Evolutionary conservation across 768 basidiomycete species (phyloP).

Genomic region (Termitomyces sp.): DNA sequence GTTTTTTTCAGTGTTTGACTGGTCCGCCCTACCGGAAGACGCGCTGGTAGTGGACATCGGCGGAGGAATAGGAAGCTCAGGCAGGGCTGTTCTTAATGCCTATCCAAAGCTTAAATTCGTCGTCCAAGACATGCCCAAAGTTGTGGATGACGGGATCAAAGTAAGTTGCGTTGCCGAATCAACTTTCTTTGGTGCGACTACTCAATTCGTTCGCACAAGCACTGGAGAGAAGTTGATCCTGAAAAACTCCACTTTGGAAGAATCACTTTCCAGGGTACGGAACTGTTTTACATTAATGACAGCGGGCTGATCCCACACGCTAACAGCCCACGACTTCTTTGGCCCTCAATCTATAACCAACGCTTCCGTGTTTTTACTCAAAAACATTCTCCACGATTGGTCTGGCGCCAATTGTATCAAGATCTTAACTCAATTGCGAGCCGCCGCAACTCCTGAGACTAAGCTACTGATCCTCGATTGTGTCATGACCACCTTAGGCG

Average conservation of each 20-base stretch:
- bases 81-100: not conserved
- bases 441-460: constrained; percentile 28
- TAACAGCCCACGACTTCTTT: constrained; percentile 26
- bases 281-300: too few species aligned
- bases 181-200: not conserved
- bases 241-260: constrained; percentile 21
- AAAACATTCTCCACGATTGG: constrained; percentile 64
- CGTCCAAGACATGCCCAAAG: constrained; percentile 47
- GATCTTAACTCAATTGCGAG: constrained; percentile 31
- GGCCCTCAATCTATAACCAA: constrained; percentile 35
- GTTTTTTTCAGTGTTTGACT: constrained; percentile 42
- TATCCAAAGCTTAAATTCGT: constrained; percentile 32
- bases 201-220: not conserved
- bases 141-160: constrained; percentile 5
- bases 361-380: constrained; percentile 48
- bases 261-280: constrained; percentile 21
- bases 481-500: constrained; percentile 31
- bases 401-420: constrained; percentile 36
- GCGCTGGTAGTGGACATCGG: constrained; percentile 58
- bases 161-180: not conserved
- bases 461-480: constrained; percentile 37
- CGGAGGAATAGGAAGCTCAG: constrained; percentile 53
- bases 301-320: not conserved
- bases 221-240: constrained; percentile 17
- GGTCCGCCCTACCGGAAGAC: constrained; percentile 40